Conservation (phyloP, 305 asterid species). For the Lippia alba region DNA sequence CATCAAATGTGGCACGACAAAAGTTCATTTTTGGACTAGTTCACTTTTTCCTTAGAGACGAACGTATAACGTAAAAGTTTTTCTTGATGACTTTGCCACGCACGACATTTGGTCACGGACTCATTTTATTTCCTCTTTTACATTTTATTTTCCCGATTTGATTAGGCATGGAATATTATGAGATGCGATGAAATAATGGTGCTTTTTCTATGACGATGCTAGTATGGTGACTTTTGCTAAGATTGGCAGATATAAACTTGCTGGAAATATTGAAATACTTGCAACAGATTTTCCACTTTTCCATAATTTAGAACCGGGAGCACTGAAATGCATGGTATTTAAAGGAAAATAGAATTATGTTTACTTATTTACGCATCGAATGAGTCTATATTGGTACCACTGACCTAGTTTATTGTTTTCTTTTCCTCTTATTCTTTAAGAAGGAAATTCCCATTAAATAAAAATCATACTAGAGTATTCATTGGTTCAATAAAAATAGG, state of each 20-base stretch:
- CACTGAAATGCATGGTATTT: neutral
- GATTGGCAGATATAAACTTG: neutral
- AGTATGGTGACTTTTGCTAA: neutral
- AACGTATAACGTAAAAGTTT: too few relatives aligned
- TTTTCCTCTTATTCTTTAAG: too few relatives aligned
- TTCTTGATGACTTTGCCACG: neutral
- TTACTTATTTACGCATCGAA: too few relatives aligned
- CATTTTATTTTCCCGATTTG: constrained; percentile 23
- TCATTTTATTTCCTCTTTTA: neutral
- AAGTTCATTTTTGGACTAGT: constrained; percentile 8
- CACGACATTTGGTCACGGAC: neutral
- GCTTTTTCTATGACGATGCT: neutral
- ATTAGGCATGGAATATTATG: constrained; percentile 21
- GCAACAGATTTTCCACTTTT: neutral
- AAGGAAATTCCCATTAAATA: too few relatives aligned
- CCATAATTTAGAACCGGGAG: neutral
- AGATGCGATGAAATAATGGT: neutral
- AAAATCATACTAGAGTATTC: too few relatives aligned
- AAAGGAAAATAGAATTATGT: too few relatives aligned
- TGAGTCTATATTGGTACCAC: too few relatives aligned
- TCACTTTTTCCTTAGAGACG: constrained; percentile 17
- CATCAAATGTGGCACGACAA: constrained; percentile 7
- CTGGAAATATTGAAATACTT: neutral
- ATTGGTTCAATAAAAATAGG: too few relatives aligned
- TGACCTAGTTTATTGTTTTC: too few relatives aligned